Evolutionary conservation across 805 yeast genomes (phyloP), one percentile per base, ranked within the genome.

Genomic region (Sungouiozyma ichnusensis): DNA sequence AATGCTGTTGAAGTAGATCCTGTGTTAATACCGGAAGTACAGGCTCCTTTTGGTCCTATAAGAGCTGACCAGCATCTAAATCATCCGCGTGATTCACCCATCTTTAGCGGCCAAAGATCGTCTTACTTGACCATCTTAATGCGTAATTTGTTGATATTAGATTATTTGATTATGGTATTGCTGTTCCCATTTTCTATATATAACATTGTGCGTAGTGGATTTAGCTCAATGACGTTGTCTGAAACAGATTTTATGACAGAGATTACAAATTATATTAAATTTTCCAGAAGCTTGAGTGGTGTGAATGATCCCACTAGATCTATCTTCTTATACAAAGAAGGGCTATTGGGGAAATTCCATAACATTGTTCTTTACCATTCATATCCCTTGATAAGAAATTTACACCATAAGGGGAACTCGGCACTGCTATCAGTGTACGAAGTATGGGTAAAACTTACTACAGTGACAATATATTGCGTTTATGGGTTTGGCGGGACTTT

Each of bases 141-240:
- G 13, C 43, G 60, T 29, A 52, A 55, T 27, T 39, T 61, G 16
- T 40, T 61, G 17, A 40, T 57, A 3, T 36, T 61, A 17, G 64
- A 61, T 44, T 55, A 58, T 37, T 43, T 54, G 14, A 43, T 61
- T 9, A 48, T 58, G 40, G 41, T 55, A 8, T 18, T 61, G 9
- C 47, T 60, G 15, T 51, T 61, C 47, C 65, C 65, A 24, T 52
- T 61, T 41, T 54, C 63, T 13, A 39, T 55, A 3, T 61, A 59
- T 49, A 61, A 56, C 40, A 41, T 60, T 3, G 36, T 62, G 16
- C 53, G 52, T 29, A 48, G 56, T 27, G 53, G 59, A 9, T 54
- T 60, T 32, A 51, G 52, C 37, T 47, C 53, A 11, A 54, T 62
- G 35, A 59, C 65, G 6, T 52, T 54, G 24, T 48, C 57, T 1